A percentile compares a stretch with the other conserved stretches of the same genome.
Evolutionary conservation across 768 basidiomycete genomes (phyloP).

Genomic region (Candolleomyces eurysporus): DNA sequence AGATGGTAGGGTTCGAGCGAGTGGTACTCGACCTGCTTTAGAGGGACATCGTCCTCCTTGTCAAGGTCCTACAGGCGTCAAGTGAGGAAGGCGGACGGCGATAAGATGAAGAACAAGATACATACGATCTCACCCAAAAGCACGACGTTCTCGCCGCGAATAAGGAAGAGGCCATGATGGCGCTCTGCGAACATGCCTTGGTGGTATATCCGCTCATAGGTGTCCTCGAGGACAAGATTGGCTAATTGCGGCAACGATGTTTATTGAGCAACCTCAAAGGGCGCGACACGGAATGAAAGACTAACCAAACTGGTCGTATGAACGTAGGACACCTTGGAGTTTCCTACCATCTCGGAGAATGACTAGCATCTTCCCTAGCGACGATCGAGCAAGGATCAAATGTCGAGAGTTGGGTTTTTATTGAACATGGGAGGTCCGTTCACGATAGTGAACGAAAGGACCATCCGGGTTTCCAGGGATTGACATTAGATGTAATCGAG

Average conservation of each 20-base stretch:
- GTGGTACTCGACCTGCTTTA: conserved; percentile 72
- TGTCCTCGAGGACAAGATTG: conserved; percentile 95
- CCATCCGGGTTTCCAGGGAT: background rate
- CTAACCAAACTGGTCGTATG: conserved; percentile 98
- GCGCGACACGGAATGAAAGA: background rate
- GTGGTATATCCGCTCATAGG: conserved; percentile 93
- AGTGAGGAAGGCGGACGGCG: conserved; percentile 1
- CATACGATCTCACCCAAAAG: conserved; percentile 93
- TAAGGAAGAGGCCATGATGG: conserved; percentile 87
- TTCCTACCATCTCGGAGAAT: conserved; percentile 95
- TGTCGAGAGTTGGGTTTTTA: conserved; percentile 5
- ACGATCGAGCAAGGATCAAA: conserved; percentile 18
- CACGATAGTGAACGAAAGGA: background rate
- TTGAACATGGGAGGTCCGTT: no score
- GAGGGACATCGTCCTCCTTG: conserved; percentile 82
- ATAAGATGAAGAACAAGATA: conserved; percentile 15
- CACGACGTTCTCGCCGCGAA: conserved; percentile 98
- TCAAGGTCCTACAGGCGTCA: conserved; percentile 73
- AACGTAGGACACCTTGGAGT: conserved; percentile 91
- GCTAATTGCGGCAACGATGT: conserved; percentile 46
- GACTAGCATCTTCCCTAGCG: conserved; percentile 96
- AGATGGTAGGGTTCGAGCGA: conserved; percentile 71
- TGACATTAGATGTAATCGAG: background rate
- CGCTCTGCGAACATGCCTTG: conserved; percentile 84
- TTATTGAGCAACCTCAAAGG: background rate